Evolutionary conservation across 2,329 filamentous ascomycete genomes (phyloP), one percentile per base, ranked within the genome.

Genomic region (Acrodontium crateriforme): DNA sequence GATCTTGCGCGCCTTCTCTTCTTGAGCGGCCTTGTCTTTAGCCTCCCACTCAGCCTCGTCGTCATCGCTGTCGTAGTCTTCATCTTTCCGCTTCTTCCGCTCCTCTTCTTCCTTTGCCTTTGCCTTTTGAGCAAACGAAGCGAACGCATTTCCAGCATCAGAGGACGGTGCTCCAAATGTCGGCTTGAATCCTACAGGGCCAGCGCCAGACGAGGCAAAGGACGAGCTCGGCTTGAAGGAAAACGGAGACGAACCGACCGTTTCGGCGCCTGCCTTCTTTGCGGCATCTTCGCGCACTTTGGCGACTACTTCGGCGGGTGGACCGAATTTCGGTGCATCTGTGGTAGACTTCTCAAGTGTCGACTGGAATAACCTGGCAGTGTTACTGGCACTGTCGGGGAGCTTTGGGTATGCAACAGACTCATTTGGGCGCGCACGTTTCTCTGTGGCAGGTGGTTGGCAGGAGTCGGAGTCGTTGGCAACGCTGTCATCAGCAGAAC

Each of bases 61-160:
- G 22, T 66, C 62, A 9, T 65, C 63, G 6, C 62, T 64, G 37
- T 67, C 62, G 34, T 60, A 65, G 13, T 65, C 60, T 27, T 64
- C 60, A 3, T 53, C 59, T 44, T 63, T 65, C 26, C 61, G 58
- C 44, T 62, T 62, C 30, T 52, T 54, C 31, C 57, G 59, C 24
- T 58, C 59, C 25, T 57, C 53, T 24, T 58, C 56, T 25, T 55
- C 53, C 17, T 49, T 46, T 27, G 56, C 49, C 12, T 55, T 52
- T 5, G 60, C 52, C 28, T 47, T 44, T 18, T 37, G 36, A 15
- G 52, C 49, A 35, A 65, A 64, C 6, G 60, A 49, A 11, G 50
- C 47, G 28, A 60, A 44, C 39, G 63, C 63, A 32, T 58, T 49
- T 5, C 42, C 41, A 9, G 32, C 31, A 27, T 40, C 41, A 7